Conservation (phyloP, 176 grass and related monocot species). For the Aegilops sharonensis region DNA sequence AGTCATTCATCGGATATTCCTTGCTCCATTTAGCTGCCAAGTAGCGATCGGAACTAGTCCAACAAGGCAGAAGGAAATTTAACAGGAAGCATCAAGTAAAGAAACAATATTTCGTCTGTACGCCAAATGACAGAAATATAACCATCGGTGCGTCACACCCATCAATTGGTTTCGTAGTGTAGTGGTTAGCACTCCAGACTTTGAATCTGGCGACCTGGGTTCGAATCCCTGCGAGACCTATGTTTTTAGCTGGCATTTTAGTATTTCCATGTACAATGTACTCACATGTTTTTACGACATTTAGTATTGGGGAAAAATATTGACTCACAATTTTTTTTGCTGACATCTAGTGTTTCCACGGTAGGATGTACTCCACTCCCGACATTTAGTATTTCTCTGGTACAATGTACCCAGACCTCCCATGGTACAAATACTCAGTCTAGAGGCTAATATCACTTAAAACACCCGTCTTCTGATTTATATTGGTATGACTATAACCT, state of each 20-base stretch:
- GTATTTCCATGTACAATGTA: not conserved
- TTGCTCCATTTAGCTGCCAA: no score
- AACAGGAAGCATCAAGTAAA: not conserved
- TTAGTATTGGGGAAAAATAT: not conserved
- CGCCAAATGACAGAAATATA: not conserved
- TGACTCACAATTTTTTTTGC: not conserved
- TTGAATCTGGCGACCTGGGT: constrained; percentile 99
- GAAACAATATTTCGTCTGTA: not conserved
- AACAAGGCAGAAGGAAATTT: not conserved
- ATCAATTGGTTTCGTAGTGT: constrained; percentile 42
- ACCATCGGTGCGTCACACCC: not conserved
- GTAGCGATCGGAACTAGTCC: not conserved
- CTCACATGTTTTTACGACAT: not conserved
- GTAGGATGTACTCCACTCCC: not conserved
- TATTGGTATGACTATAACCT: not conserved
- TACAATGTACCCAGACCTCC: no score
- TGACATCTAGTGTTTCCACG: not conserved
- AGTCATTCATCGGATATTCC: no score
- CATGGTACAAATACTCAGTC: not conserved
- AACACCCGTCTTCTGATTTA: not conserved
- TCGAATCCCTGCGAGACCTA: constrained; percentile 74
- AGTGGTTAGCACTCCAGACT: constrained; percentile 99
- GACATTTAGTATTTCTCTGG: not conserved
- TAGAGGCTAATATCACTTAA: not conserved
- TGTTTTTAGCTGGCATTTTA: not conserved